Percentiles rank a stretch among this genome's conserved stretches.
phyloP scores from a whole-genome alignment of 2,329 filamentous ascomycete species.

The Arthrobotrys conoides region DNA sequence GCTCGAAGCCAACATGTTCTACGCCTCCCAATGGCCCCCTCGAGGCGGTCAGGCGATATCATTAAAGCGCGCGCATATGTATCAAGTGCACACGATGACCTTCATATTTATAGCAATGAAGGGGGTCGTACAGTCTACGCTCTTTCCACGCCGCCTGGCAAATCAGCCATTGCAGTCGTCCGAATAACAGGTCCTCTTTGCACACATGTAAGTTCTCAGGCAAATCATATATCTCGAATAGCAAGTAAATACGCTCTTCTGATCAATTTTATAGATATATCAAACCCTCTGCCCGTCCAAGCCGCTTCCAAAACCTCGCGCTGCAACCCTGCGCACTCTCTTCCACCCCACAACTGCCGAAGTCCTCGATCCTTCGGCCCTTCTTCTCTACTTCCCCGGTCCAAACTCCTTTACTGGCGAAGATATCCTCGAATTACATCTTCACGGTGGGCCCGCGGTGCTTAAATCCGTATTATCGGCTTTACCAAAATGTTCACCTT shows the following conservation, averaged over 20 bases:
- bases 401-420: slow-evolving; percentile 91
- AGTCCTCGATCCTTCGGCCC: slow-evolving; percentile 80
- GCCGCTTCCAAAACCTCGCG: slow-evolving; percentile 73
- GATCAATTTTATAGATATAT: slow-evolving; percentile 72
- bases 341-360: slow-evolving; percentile 72
- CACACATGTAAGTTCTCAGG: slow-evolving; percentile 72
- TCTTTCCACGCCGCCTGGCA: slow-evolving; percentile 85
- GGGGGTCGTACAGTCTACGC: slow-evolving; percentile 82
- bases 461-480: slow-evolving; percentile 87
- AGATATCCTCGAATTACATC: slow-evolving; percentile 90
- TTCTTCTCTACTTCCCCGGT: slow-evolving; percentile 85
- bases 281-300: slow-evolving; percentile 74
- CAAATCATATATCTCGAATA: too few relatives aligned
- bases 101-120: slow-evolving; percentile 66
- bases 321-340: slow-evolving; percentile 81
- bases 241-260: slow-evolving; percentile 53
- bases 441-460: slow-evolving; percentile 92
- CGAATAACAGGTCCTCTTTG: slow-evolving; percentile 86
- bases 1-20: slow-evolving; percentile 16
- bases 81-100: background rate
- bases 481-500: slow-evolving; percentile 73
- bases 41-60: background rate
- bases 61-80: background rate
- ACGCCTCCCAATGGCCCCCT: background rate
- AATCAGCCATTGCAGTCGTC: slow-evolving; percentile 90